Conservation (phyloP, 2,329 filamentous ascomycete species). For the Emmonsiellopsis sp. region DNA sequence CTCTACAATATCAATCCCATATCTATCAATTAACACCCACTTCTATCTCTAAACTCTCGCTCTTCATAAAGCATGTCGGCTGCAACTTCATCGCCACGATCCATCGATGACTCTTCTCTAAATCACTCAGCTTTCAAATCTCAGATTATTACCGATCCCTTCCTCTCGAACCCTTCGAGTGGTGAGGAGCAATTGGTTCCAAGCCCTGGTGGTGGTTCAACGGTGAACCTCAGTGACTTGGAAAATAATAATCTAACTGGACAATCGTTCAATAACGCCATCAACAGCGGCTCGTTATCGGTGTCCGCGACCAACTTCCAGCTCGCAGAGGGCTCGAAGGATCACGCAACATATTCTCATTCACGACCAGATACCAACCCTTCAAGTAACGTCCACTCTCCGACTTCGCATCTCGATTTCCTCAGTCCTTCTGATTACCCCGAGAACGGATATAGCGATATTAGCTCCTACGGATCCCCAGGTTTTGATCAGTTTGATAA, state of each 20-base stretch:
- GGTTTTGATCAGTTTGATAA: constrained; percentile 7
- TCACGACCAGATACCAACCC: constrained; percentile 8
- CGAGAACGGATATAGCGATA: constrained; percentile 20
- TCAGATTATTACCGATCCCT: constrained; percentile 26
- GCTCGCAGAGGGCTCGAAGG: background rate
- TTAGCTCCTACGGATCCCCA: constrained; percentile 16
- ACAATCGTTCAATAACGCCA: background rate
- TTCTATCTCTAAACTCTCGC: background rate
- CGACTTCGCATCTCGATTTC: constrained; percentile 18
- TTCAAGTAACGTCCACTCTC: constrained; percentile 9
- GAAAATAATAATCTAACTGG: background rate
- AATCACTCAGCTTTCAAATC: constrained; percentile 22
- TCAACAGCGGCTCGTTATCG: constrained; percentile 3
- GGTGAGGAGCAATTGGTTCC: constrained; percentile 29
- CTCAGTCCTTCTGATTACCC: constrained; percentile 21
- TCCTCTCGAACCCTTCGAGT: constrained; percentile 28
- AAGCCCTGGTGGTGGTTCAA: constrained; percentile 22
- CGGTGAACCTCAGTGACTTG: constrained; percentile 2
- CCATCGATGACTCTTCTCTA: constrained; percentile 13
- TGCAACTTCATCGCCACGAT: constrained; percentile 13
- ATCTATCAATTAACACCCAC: background rate
- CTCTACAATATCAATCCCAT: background rate
- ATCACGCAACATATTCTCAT: constrained; percentile 7
- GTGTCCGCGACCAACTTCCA: background rate
- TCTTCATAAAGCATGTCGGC: constrained; percentile 13